These are phyloP conservation scores for Fusarium sarcochroum DNA, from an alignment of 2,329 filamentous ascomycete species.

Conservation along the genomic window DNA sequence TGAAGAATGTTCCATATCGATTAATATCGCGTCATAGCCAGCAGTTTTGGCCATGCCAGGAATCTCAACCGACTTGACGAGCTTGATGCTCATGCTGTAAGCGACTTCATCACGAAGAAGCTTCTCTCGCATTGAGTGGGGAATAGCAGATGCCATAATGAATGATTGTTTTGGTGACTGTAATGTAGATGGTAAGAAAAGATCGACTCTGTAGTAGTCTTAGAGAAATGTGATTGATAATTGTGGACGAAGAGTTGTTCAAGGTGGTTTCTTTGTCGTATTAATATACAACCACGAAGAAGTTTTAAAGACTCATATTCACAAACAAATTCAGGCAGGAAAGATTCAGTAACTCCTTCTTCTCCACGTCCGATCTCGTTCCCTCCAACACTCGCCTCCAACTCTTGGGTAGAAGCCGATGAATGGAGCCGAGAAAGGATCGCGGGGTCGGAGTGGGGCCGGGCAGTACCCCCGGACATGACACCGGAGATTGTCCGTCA, in stretches of 20 bases:
- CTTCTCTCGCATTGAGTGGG: conserved; percentile 48
- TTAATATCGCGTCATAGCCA: conserved; percentile 55
- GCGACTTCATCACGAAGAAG: conserved; percentile 46
- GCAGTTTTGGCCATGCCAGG: conserved; percentile 53
- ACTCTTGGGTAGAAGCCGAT: neutral
- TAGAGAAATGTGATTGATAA: neutral
- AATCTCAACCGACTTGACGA: conserved; percentile 51
- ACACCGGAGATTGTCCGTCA: conserved; percentile 12
- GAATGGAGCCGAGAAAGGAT: conserved; percentile 1
- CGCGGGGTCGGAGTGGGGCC: conserved; percentile 32
- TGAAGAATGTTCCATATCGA: conserved; percentile 57
- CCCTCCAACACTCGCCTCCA: neutral
- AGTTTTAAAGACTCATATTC: neutral
- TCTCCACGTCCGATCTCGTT: neutral
- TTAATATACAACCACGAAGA: conserved; percentile 24
- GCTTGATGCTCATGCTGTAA: conserved; percentile 51
- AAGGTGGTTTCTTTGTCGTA: neutral
- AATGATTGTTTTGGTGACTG: too few species aligned
- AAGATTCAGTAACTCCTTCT: neutral
- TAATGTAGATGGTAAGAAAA: fast-evolving
- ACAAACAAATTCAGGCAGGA: neutral
- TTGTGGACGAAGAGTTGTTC: neutral
- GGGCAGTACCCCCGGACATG: neutral
- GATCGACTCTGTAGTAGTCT: neutral
- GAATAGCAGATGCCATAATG: conserved; percentile 42